These are phyloP conservation scores for Coemansia reversa DNA, from an alignment of 192 early-diverging fungal species.

Conservation along the genomic window DNA sequence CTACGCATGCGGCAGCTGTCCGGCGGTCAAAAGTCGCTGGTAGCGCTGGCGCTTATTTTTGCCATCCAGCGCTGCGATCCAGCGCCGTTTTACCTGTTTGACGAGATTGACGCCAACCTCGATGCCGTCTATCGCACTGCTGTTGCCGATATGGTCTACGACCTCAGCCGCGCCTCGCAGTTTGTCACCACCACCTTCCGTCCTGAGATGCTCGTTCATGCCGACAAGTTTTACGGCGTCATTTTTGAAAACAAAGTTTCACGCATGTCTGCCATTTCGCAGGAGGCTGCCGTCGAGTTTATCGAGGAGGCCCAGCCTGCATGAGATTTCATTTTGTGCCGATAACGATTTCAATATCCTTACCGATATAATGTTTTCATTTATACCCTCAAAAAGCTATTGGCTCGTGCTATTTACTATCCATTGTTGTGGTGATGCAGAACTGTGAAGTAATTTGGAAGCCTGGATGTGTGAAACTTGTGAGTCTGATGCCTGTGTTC, in stretches of 20 bases:
- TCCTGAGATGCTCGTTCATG: constrained; percentile 87
- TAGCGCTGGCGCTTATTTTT: constrained; percentile 96
- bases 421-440: too few species aligned
- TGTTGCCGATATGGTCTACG: constrained; percentile 93
- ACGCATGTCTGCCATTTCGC: constrained; percentile 71
- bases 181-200: constrained; percentile 99
- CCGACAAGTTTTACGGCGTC: constrained; percentile 97
- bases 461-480: too few species aligned
- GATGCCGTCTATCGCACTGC: constrained; percentile 93
- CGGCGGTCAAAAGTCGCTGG: constrained; percentile 97
- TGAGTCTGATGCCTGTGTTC: too few species aligned
- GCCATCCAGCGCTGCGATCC: constrained; percentile 98
- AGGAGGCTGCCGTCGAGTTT: constrained; percentile 70
- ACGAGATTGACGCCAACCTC: constrained; percentile 98
- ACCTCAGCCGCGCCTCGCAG: constrained; percentile 80
- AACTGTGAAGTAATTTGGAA: too few species aligned
- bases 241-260: constrained; percentile 96
- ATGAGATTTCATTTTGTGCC: neutral
- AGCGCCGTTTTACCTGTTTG: constrained; percentile 99
- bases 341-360: neutral
- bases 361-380: constrained; percentile 1
- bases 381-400: neutral
- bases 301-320: constrained; percentile 43
- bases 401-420: too few species aligned
- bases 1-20: constrained; percentile 93